Evolutionary conservation across 2,329 filamentous ascomycete genomes (phyloP).

Genomic region (Neofusicoccum parvum): DNA sequence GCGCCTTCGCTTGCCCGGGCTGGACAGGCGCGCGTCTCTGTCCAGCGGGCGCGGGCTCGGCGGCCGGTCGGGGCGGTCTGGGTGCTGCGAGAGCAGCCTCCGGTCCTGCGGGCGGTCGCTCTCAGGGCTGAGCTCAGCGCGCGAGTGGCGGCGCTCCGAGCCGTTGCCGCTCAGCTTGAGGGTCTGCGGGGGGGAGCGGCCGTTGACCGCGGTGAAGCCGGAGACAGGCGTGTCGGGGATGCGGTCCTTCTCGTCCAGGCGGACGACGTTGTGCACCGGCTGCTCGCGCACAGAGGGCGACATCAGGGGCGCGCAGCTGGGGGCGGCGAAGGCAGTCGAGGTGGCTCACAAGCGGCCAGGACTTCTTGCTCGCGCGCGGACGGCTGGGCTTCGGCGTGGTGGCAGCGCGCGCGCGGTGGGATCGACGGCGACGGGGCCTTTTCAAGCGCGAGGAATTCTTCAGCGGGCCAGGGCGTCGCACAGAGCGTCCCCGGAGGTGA

Average conservation of each 20-base stretch:
- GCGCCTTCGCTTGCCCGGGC: constrained; percentile 63
- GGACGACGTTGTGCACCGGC: background rate
- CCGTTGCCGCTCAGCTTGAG: background rate
- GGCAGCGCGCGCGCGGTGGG: background rate
- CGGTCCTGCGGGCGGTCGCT: constrained; percentile 19
- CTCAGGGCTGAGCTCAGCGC: constrained; percentile 27
- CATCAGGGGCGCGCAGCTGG: background rate
- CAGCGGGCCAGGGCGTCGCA: background rate
- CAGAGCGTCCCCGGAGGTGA: background rate
- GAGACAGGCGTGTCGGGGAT: background rate
- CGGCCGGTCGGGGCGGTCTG: constrained; percentile 27
- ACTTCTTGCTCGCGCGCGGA: background rate
- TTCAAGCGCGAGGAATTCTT: background rate
- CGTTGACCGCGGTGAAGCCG: constrained; percentile 21
- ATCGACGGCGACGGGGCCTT: background rate
- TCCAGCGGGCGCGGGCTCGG: background rate
- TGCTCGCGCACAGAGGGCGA: constrained; percentile 4
- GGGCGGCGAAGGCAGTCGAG: background rate
- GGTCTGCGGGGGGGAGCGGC: background rate
- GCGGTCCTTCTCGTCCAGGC: constrained; percentile 12
- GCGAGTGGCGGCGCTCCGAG: constrained; percentile 8
- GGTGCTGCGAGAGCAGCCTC: constrained; percentile 25
- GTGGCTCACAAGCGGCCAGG: background rate
- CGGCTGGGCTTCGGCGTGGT: background rate
- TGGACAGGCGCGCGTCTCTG: constrained; percentile 27